Evolutionary conservation across 129 eudicot genomes (phyloP).

Genomic region (Artemisia tridentata): DNA sequence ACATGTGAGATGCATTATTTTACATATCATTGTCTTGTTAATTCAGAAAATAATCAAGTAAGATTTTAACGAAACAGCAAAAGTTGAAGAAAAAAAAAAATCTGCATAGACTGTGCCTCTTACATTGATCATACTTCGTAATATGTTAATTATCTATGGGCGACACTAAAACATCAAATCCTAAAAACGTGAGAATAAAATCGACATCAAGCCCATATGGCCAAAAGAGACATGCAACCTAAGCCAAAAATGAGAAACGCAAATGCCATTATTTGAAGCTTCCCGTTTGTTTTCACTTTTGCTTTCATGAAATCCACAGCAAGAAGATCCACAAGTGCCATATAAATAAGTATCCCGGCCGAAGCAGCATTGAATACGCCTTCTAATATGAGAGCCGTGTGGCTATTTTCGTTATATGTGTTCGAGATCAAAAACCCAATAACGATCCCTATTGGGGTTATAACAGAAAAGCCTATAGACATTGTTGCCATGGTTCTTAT

Average conservation of each 20-base stretch:
- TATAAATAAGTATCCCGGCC: constrained; percentile 49
- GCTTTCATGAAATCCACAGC: constrained; percentile 46
- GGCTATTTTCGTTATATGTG: constrained; percentile 47
- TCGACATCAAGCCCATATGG: constrained; percentile 43
- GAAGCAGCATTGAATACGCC: constrained; percentile 51
- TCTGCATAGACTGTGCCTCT: too few relatives aligned
- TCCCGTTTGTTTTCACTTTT: constrained; percentile 35
- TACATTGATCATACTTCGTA: too few relatives aligned
- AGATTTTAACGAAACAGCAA: too few relatives aligned
- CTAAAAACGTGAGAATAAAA: too few relatives aligned
- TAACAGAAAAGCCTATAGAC: constrained; percentile 41
- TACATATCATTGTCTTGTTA: too few relatives aligned
- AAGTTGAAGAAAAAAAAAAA: too few relatives aligned
- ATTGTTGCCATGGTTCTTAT: constrained; percentile 20
- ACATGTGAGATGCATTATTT: too few relatives aligned
- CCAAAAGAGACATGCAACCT: constrained; percentile 53
- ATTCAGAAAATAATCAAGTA: too few relatives aligned
- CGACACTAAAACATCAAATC: too few relatives aligned
- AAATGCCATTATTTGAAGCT: constrained; percentile 36
- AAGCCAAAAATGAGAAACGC: constrained; percentile 30
- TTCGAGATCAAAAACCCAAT: constrained; percentile 39
- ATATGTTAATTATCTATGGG: too few relatives aligned
- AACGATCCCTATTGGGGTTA: constrained; percentile 52
- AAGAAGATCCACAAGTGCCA: constrained; percentile 66
- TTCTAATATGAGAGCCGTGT: constrained; percentile 43